Evolutionary conservation across 1,284 basidiomycete genomes (phyloP).

Genomic region (Calocybe gambosa): DNA sequence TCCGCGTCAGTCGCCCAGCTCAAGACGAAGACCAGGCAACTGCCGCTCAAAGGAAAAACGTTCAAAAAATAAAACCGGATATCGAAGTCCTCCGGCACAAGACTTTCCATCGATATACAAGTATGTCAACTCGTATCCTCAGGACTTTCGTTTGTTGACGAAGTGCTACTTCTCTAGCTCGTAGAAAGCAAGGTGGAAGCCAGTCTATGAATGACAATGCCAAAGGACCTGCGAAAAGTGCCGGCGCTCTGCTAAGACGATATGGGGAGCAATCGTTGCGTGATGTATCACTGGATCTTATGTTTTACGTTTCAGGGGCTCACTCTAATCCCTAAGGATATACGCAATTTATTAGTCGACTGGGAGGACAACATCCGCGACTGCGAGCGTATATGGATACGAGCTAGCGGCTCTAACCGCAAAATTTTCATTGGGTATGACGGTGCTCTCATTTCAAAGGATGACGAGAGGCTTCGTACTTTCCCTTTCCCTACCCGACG

Average conservation of each 20-base stretch:
- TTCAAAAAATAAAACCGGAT: constrained; percentile 55
- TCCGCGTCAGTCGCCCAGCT: constrained; percentile 56
- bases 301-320: not conserved
- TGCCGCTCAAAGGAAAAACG: constrained; percentile 45
- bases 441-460: constrained; percentile 40
- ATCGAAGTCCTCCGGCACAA: constrained; percentile 86
- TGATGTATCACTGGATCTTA: constrained; percentile 52
- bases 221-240: constrained; percentile 90
- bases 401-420: constrained; percentile 80
- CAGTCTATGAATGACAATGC: constrained; percentile 91
- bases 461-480: constrained; percentile 74
- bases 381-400: constrained; percentile 85
- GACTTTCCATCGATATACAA: constrained; percentile 98
- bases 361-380: constrained; percentile 81
- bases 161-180: constrained; percentile 46
- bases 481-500: constrained; percentile 93
- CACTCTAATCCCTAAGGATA: constrained; percentile 54
- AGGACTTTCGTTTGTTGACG: not conserved
- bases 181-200: constrained; percentile 95
- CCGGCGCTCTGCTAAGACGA: constrained; percentile 89
- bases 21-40: constrained; percentile 38
- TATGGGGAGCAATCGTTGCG: constrained; percentile 92
- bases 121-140: constrained; percentile 38
- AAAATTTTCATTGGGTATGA: constrained; percentile 89
- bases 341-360: constrained; percentile 71